Base-by-base conservation (phyloP, 495 filamentous ascomycete genomes). In the Aspergillus funiculosus region DNA sequence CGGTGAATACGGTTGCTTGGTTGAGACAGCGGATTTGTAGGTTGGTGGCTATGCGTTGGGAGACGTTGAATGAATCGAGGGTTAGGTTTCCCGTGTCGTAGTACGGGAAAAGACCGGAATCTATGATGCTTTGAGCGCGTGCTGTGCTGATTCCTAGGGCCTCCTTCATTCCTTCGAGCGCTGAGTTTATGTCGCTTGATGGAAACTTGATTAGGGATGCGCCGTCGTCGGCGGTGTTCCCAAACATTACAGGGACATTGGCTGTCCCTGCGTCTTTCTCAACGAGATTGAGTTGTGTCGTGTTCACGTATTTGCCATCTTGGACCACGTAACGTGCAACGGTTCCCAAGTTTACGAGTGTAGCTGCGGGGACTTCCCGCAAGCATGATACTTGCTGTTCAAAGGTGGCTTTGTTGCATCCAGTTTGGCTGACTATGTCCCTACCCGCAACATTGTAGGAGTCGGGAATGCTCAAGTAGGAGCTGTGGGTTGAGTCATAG, bases 321-420 rank as follows among this genome's bases (percentile, higher is more conserved):
- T 71, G 63, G 25, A 75, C 66, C 8, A 73, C 62, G 34, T 69
- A 64, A 22, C 62, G 62, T 20, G 69, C 65, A 25, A 71, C 66
- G 4, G 61, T 64, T 5, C 41, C 11, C 3, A 67, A 42, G 18
- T 36, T 45, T 6, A 59, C 56, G 13, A 72, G 54, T 6, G 48
- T 58, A 2, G 42, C 44, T 8, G 64, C 65, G 2, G 64, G 59
- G 10, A 66, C 49, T 28, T 52, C 44, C 32, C 58, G 46, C 6
- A 75, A 53, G 41, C 71, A 75, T 6, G 53, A 50, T 19, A 75
- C 61, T 44, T 69, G 62, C 11, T 51, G 52, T 2, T 45, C 39
- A n/a, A 68, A 50, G 6, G 48, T 41, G 1, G 46, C 53, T 28
- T 63, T 53, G 22, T 47, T 65, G 52, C 72, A 73, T 13, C 59